phyloP scores from a whole-genome alignment of 345 rosid genomes.

The Aegle marmelos region DNA sequence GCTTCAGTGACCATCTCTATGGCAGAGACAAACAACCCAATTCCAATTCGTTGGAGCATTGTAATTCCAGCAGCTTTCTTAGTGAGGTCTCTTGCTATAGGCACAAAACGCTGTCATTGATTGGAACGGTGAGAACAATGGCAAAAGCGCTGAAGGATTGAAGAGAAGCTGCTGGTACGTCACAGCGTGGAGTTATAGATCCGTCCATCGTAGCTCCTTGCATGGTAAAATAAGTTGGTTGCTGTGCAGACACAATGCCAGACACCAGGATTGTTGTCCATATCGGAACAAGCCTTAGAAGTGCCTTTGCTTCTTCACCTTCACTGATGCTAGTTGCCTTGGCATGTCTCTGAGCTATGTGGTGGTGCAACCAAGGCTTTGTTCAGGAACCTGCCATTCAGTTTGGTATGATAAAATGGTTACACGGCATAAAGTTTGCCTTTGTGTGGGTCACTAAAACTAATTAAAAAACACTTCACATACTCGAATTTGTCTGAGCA shows the following conservation, averaged over 20 bases:
- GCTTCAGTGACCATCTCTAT: conserved; percentile 45
- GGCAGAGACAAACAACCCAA: conserved; percentile 44
- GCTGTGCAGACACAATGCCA: conserved; percentile 52
- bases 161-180: conserved; percentile 54
- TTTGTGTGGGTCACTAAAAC: background rate
- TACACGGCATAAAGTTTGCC: too few species aligned
- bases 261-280: conserved; percentile 45
- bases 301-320: conserved; percentile 53
- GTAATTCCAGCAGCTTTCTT: conserved; percentile 51
- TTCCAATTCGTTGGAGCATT: conserved; percentile 67
- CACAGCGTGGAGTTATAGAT: conserved; percentile 31
- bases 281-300: conserved; percentile 45
- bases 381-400: conserved; percentile 43
- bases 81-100: conserved; percentile 40
- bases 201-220: conserved; percentile 58
- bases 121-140: conserved; percentile 40
- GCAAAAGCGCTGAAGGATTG: conserved; percentile 44
- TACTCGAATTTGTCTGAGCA: conserved; percentile 24
- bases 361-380: conserved; percentile 36
- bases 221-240: conserved; percentile 51
- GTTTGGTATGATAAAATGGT: background rate
- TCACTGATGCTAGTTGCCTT: conserved; percentile 24
- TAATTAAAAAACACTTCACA: background rate
- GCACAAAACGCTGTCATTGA: conserved; percentile 51
- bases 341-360: conserved; percentile 24